phyloP scores from a whole-genome alignment of 169 alveolate species.

The Plasmodium gaboni region DNA sequence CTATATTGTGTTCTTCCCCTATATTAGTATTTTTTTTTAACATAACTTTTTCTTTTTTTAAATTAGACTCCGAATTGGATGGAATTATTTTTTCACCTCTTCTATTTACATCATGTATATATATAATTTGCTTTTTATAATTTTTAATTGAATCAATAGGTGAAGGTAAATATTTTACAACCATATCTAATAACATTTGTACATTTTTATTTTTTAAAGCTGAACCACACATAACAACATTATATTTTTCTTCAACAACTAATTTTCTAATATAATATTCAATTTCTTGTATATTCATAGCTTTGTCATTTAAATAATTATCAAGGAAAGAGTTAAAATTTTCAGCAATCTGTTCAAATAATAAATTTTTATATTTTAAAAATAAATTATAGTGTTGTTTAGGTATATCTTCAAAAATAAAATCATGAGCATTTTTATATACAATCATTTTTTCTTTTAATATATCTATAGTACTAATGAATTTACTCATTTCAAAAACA shows the following conservation, averaged over 20 bases:
- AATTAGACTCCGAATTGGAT: background rate
- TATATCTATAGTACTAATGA: constrained; percentile 92
- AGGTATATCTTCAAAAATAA: constrained; percentile 57
- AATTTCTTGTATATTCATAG: constrained; percentile 82
- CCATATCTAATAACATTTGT: constrained; percentile 81
- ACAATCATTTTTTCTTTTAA: constrained; percentile 79
- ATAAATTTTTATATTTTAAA: constrained; percentile 80
- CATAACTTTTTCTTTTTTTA: background rate
- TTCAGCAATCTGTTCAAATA: constrained; percentile 89
- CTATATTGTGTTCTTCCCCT: background rate
- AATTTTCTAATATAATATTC: constrained; percentile 85
- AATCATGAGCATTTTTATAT: constrained; percentile 70
- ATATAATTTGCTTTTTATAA: constrained; percentile 64
- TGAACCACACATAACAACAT: constrained; percentile 93
- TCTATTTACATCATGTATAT: constrained; percentile 48
- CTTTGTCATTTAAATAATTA: constrained; percentile 86
- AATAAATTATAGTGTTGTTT: constrained; percentile 70
- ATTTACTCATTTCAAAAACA: constrained; percentile 87
- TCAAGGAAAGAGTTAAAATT: constrained; percentile 91
- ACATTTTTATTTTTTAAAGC: constrained; percentile 92
- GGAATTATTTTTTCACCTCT: constrained; percentile 28
- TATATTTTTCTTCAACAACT: constrained; percentile 82
- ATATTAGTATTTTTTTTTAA: background rate
- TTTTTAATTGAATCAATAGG: constrained; percentile 82
- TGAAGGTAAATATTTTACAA: constrained; percentile 91